phyloP scores from a whole-genome alignment of 106 monocot species.

The Vanilla planifolia region DNA sequence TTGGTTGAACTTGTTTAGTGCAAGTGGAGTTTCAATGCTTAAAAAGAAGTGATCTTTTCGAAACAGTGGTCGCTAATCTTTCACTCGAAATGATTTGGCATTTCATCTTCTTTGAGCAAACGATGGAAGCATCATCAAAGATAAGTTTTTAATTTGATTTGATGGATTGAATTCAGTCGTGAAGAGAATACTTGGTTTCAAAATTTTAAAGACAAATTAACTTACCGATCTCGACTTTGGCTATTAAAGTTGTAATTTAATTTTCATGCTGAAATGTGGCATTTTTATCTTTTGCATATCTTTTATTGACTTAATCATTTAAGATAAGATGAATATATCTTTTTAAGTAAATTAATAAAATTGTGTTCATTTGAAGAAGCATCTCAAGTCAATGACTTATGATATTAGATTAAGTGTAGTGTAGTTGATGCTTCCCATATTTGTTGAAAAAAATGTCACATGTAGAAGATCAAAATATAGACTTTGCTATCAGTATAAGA shows the following conservation, averaged over 20 bases:
- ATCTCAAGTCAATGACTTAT: no score
- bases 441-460: no score
- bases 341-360: no score
- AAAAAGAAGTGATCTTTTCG: conserved; percentile 47
- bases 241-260: no score
- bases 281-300: conserved; percentile 29
- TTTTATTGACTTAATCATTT: no score
- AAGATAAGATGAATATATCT: no score
- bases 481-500: conserved; percentile 13
- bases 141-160: conserved; percentile 47
- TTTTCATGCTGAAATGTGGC: conserved; percentile 14
- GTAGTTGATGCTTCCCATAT: no score
- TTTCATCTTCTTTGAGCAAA: conserved; percentile 17
- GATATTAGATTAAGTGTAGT: no score
- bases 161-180: conserved; percentile 47
- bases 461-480: neutral
- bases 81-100: conserved; percentile 23
- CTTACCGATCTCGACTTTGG: conserved; percentile 23
- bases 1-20: conserved; percentile 1
- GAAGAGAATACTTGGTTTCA: conserved; percentile 23
- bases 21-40: conserved; percentile 31
- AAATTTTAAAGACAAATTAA: conserved; percentile 18
- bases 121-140: conserved; percentile 30
- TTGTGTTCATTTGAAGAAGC: no score
- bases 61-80: conserved; percentile 28